Evolutionary conservation across 306 rosid genomes (phyloP), one percentile per base, ranked within the genome.

Genomic region (Vigna mungo): DNA sequence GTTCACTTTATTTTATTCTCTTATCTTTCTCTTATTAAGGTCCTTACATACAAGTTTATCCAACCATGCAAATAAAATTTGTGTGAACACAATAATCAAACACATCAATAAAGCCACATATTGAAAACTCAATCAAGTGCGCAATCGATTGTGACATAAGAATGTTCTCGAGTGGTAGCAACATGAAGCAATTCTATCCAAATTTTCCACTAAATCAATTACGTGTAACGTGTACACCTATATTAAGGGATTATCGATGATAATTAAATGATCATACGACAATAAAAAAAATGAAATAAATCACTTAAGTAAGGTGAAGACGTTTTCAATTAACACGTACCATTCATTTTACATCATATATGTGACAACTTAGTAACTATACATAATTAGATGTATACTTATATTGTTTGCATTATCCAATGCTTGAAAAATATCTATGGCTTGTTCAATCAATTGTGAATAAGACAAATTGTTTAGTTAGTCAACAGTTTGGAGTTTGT

Each of bases 391-490:
- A 77, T 67, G 67, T 52, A 15, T 36, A 9, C 5, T 48, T 13
- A 7, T 1, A 14, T 64, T 65, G 37, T 53, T 5, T 23, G 7
- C 37, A 18, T 4, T 30, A 16, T 18, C 59, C 36, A 43, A 56
- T 46, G 60, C 52, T 34, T 34, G 65, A 69, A 58, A 59, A 58
- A 59, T 59, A 60, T 70, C 43, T 9, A 5, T 36, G 14, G 14
- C 2, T 9, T 5, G 6, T 30, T 54, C 54, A 51, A 71, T 79
- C 56, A 62, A 12, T 16, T 5, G 4, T 52, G 4, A 79, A 72
- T 39, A 63, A 39, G 78, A 71, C 83, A 79, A 60, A 71, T 62
- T 60, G 51, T 48, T 71, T 48, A 59, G 66, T 54, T 71, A 61
- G 51, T 14, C 4, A 13, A 71, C 36, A 49, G 55, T 60, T 59